Base-by-base conservation (phyloP, 2,329 filamentous ascomycete species). In the Magnaporthiopsis poae region DNA sequence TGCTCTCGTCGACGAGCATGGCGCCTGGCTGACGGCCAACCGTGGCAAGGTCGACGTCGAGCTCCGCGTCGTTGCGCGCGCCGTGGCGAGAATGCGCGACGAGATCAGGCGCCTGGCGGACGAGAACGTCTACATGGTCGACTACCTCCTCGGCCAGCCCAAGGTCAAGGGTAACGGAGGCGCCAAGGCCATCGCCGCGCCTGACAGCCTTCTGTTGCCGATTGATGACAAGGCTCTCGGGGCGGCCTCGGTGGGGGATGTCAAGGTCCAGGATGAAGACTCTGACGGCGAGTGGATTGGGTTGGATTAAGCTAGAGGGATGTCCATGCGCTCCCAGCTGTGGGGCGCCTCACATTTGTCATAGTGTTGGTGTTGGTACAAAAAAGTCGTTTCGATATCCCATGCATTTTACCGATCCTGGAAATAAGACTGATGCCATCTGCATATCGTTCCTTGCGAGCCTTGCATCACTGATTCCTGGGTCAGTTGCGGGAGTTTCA, bases 41-140 rank as follows among this genome's bases (percentile, higher is more conserved):
- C 84, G 89, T 29, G 89, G 86, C 65, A 88, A 90, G 71, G 87
- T 95, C 46, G 92, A 94, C 56, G 85, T 94, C 2, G 95, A 98
- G 77, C 80, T 98, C 69, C 85, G 95, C 52, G 85, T 92, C 39
- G 88, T 97, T 9, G 88, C 92, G 68, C 87, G 92, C 68, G 92
- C 91, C 5, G 85, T 98, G 21, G 83, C 86, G 60, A 88, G 88
- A 73, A 92, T 97, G 79, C 86, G 90, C 70, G 88, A 90, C 67
- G 93, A 96, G 74, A 85, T 98, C 69, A 87, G 91, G 75, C 86
- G 87, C 70, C 78, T 97, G 69, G 91, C 91, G 0, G 92, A 97
- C 71, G 90, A 93, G 75, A 98, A 97, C 73, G 83, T 90, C 65
- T 96, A 96, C 78, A 90, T 90, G 76, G 88, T 97, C 66, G 91